These are phyloP conservation scores for Thyridium curvatum DNA, from an alignment of 2,329 filamentous ascomycete species.

Conservation along the genomic window DNA sequence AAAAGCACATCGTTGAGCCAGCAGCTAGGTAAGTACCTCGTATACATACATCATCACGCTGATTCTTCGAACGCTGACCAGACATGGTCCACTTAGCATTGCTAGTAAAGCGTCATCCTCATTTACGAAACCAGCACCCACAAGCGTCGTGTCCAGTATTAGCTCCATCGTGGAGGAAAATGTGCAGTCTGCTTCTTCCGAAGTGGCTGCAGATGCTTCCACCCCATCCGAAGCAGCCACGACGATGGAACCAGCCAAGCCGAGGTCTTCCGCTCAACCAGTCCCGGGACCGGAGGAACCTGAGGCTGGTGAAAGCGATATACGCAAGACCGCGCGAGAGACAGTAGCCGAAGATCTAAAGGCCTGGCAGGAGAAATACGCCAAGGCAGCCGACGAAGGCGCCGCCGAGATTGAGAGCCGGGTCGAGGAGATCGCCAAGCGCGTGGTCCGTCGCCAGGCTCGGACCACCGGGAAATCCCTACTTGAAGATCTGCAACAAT, in stretches of 20 bases:
- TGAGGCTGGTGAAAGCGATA: constrained; percentile 45
- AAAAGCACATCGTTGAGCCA: constrained; percentile 17
- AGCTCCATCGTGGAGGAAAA: too few relatives aligned
- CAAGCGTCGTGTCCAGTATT: too few relatives aligned
- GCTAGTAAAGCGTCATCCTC: constrained; percentile 23
- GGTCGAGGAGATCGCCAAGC: constrained; percentile 49
- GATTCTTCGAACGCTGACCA: neutral
- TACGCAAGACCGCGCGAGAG: constrained; percentile 53
- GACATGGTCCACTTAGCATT: constrained; percentile 12
- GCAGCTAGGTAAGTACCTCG: constrained; percentile 19
- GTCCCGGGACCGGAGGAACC: constrained; percentile 38
- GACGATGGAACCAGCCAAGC: constrained; percentile 9
- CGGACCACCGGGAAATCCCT: constrained; percentile 59
- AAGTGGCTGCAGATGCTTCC: too few relatives aligned
- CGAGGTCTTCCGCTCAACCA: constrained; percentile 14
- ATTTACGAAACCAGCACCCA: constrained; percentile 26
- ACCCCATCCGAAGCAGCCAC: constrained; percentile 9
- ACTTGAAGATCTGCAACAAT: constrained; percentile 61
- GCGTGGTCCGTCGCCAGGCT: constrained; percentile 58
- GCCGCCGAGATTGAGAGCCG: constrained; percentile 65
- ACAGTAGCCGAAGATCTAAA: constrained; percentile 72
- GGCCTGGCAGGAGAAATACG: constrained; percentile 84
- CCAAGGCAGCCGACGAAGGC: constrained; percentile 78
- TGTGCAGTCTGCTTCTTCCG: too few relatives aligned
- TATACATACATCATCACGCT: too few relatives aligned